Evolutionary conservation across 139 green algal species (phyloP), one percentile per base, ranked within the genome.

Genomic region (Dunaliella primolecta): DNA sequence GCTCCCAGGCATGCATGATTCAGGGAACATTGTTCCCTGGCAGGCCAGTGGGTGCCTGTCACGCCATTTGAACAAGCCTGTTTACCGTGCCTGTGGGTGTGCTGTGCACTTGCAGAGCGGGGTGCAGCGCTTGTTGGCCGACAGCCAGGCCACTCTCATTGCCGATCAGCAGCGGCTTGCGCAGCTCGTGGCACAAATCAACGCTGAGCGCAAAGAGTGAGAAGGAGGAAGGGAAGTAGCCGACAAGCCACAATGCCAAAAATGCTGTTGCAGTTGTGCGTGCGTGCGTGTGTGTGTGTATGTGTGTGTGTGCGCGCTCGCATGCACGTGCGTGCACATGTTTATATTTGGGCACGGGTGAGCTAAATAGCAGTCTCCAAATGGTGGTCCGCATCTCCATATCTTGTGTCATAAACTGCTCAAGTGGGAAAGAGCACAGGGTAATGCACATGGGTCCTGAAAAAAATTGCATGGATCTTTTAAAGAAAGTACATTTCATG

Each of bases 141-240:
- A 93, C 75, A 89, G 87, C 20, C 93, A 95, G 89, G 88, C 87
- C 64, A 93, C 92, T 81, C 89, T 95, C n/a, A 95, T 95, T 90
- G 80, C 75, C n/a, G 93, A 91, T 29, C 93, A 95, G 88, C 88
- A 88, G 86, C 91, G 94, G 86, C 89, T 95, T 75, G 89, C 89
- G 36, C 88, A 94, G 90, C 93, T 64, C 15, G 46, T 64, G 7
- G 46, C 46, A 7, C 46, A 64, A 64, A 15, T 64, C 7, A 64
- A 64, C 15, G 46, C 46, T 25, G 46, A 64, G 46, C 46, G 46
- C 46, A n/a, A n/a, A n/a, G n/a, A 15, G 46, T 15, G 46, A 64
- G 46, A 64, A 64, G 46, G 7, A 64, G 46, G 7, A 64, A 64
- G 7, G 15, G 46, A 64, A 15, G 7, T 15, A 25, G 46, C 7